phyloP scores from a whole-genome alignment of 2,329 filamentous ascomycete genomes.

The Claviceps digitariae region DNA sequence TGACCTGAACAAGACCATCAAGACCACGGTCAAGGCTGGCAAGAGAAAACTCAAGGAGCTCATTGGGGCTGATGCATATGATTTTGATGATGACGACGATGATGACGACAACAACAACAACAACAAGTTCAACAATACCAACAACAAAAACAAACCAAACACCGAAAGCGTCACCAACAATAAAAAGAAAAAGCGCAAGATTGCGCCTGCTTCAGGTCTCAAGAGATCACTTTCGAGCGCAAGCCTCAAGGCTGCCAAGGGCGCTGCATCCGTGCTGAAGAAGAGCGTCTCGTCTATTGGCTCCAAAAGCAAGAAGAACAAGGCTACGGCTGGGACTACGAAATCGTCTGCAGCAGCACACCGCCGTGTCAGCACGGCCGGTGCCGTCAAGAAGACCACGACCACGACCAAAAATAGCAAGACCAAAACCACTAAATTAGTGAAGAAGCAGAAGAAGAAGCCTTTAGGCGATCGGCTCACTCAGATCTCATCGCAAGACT shows the following conservation, averaged over 20 bases:
- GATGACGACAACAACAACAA: neutral
- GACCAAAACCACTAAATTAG: conserved; percentile 8
- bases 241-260: conserved; percentile 23
- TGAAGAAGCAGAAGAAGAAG: conserved; percentile 9
- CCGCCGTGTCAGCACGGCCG: conserved; percentile 13
- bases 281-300: conserved; percentile 15
- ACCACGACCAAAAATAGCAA: neutral
- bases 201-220: conserved; percentile 18
- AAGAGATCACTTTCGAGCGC: conserved; percentile 22
- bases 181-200: conserved; percentile 36
- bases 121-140: neutral
- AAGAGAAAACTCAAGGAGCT: conserved; percentile 46
- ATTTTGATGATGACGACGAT: neutral
- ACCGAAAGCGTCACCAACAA: conserved; percentile 14
- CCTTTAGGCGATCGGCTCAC: conserved; percentile 4
- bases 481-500: conserved; percentile 6
- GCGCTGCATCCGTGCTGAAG: conserved; percentile 23
- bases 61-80: conserved; percentile 24
- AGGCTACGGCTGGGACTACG: conserved; percentile 5
- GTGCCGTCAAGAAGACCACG: conserved; percentile 16
- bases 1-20: conserved; percentile 24
- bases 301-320: conserved; percentile 11
- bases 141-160: neutral
- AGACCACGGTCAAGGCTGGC: conserved; percentile 30
- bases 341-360: conserved; percentile 9